Evolutionary conservation across 225 moss, liverwort and hornwort species (phyloP).

Genomic region (Sphagnum contortum): DNA sequence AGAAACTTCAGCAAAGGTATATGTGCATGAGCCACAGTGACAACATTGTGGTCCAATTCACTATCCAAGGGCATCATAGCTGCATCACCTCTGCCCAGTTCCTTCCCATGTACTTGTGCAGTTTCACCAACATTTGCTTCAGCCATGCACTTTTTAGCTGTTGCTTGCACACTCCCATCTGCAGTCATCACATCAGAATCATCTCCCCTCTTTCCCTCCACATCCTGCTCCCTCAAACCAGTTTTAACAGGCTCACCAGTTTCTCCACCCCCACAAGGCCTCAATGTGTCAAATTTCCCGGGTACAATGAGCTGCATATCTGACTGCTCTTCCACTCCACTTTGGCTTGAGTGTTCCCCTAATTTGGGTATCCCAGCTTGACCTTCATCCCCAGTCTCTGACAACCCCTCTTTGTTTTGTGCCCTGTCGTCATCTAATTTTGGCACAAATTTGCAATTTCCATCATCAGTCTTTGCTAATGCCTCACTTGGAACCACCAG

Average conservation of each 20-base stretch:
- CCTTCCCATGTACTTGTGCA: conserved; percentile 8
- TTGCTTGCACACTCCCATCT: conserved; percentile 14
- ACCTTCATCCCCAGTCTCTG: too few relatives aligned
- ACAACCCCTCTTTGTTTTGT: too few relatives aligned
- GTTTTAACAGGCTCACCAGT: conserved; percentile 5
- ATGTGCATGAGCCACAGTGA: conserved; percentile 53
- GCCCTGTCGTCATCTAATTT: too few relatives aligned
- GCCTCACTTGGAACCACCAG: conserved; percentile 10
- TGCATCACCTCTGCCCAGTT: conserved; percentile 2
- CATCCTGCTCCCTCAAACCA: neutral
- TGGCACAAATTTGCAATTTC: too few relatives aligned
- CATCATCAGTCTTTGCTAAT: too few relatives aligned
- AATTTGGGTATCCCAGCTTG: too few relatives aligned
- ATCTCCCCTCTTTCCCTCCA: conserved; percentile 10
- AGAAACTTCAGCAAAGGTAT: conserved; percentile 67
- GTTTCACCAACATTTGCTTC: conserved; percentile 9
- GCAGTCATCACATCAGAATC: conserved; percentile 6
- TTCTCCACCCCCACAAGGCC: conserved; percentile 12
- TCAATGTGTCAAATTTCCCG: conserved; percentile 8
- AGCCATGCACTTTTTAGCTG: conserved; percentile 4
- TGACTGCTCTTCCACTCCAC: conserved; percentile 5
- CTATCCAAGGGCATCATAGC: conserved; percentile 40
- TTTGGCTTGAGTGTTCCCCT: neutral
- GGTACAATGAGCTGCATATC: conserved; percentile 11
- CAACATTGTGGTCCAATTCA: conserved; percentile 37